A percentile compares a stretch with the other conserved stretches of the same genome.
Evolutionary conservation across 2,329 filamentous ascomycete genomes (phyloP).

Genomic region (Nectriaceae sp.): DNA sequence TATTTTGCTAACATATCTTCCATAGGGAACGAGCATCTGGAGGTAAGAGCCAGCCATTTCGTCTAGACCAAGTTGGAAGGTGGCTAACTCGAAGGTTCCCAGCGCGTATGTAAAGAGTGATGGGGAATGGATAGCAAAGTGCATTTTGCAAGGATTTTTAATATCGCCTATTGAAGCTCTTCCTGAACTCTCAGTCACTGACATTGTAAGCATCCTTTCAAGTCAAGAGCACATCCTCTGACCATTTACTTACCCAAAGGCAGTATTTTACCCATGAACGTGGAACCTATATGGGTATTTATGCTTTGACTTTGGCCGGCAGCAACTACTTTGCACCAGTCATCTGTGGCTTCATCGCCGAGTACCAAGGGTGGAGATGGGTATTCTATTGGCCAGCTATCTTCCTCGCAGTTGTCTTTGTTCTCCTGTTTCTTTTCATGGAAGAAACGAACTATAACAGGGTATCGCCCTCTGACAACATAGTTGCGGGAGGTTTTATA

Average conservation of each 20-base stretch:
- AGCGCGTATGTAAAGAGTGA: background rate
- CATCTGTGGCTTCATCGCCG: slow-evolving; percentile 36
- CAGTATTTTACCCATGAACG: slow-evolving; percentile 12
- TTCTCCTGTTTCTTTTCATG: slow-evolving; percentile 50
- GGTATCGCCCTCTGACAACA: background rate
- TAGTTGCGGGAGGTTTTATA: background rate
- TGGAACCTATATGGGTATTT: slow-evolving; percentile 9
- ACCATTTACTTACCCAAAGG: background rate
- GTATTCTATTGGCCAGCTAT: slow-evolving; percentile 36
- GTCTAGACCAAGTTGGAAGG: too few relatives aligned
- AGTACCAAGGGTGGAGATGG: slow-evolving; percentile 33
- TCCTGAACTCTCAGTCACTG: slow-evolving; percentile 42
- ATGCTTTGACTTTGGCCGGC: slow-evolving; percentile 7
- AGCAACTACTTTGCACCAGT: slow-evolving; percentile 10
- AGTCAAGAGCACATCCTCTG: background rate
- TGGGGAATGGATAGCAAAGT: slow-evolving; percentile 40
- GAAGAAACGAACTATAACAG: slow-evolving; percentile 54
- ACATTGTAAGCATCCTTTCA: slow-evolving; percentile 29
- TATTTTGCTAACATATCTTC: background rate
- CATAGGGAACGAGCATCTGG: slow-evolving; percentile 12
- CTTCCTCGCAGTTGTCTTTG: slow-evolving; percentile 28
- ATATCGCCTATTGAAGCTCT: slow-evolving; percentile 44
- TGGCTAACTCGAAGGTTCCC: background rate
- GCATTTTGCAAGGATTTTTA: slow-evolving; percentile 43
- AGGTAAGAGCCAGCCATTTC: slow-evolving; percentile 3